Conservation (phyloP, 495 filamentous ascomycete genomes). For the Lentithecium fluviatile region DNA sequence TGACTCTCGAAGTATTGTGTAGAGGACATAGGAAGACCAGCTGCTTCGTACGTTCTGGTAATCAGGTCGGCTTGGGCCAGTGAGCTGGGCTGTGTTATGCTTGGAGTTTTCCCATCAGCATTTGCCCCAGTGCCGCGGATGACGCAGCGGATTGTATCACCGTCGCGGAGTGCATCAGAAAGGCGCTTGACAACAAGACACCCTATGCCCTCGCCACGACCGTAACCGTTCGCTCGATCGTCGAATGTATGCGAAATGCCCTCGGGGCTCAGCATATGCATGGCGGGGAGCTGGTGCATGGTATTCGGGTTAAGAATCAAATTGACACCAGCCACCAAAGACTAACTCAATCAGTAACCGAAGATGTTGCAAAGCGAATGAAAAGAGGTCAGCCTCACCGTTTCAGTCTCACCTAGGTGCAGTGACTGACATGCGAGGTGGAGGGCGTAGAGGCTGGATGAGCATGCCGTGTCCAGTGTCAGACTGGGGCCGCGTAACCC, state of each 20-base stretch:
- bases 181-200: conserved; percentile 44
- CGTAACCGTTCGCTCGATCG: not conserved
- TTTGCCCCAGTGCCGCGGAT: conserved; percentile 48
- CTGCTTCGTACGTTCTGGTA: not conserved
- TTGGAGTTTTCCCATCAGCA: conserved; percentile 48
- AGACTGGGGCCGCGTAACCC: not conserved
- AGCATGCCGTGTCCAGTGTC: not conserved
- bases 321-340: not conserved
- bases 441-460: not conserved
- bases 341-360: no score
- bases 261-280: not conserved
- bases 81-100: conserved; percentile 18
- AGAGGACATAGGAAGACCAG: conserved; percentile 35
- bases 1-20: conserved; percentile 26
- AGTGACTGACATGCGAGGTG: not conserved
- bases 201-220: not conserved
- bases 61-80: conserved; percentile 21
- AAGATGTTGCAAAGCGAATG: no score
- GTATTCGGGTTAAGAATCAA: not conserved
- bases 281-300: not conserved
- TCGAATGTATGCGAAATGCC: not conserved
- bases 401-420: not conserved
- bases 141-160: conserved; percentile 48
- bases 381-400: no score
- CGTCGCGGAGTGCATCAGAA: conserved; percentile 35